These are phyloP conservation scores for Globisporangium sylvaticum DNA, from an alignment of 352 stramenopile species.

Conservation along the genomic window DNA sequence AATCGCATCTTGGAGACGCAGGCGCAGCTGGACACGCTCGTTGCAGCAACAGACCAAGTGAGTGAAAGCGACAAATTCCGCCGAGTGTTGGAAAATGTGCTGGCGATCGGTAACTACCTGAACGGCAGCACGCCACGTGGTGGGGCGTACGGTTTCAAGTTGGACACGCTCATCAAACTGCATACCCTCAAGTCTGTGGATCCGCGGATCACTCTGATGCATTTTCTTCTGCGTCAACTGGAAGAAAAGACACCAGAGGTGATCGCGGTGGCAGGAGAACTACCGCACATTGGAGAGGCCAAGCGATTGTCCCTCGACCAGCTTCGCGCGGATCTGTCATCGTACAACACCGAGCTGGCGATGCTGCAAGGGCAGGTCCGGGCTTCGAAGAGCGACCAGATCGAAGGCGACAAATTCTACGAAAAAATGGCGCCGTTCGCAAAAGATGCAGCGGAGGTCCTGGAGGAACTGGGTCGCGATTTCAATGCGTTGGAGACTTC, in stretches of 20 bases:
- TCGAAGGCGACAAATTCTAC: constrained; percentile 74
- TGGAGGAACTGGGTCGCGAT: constrained; percentile 76
- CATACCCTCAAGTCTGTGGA: constrained; percentile 83
- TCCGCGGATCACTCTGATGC: constrained; percentile 75
- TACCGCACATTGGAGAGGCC: constrained; percentile 72
- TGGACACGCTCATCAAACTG: constrained; percentile 89
- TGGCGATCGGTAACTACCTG: constrained; percentile 92
- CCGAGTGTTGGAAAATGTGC: constrained; percentile 72
- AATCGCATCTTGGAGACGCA: constrained; percentile 79
- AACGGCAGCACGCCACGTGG: constrained; percentile 87
- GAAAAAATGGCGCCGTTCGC: constrained; percentile 79
- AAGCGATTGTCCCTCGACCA: constrained; percentile 83
- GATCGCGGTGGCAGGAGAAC: constrained; percentile 74
- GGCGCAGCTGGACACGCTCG: constrained; percentile 75
- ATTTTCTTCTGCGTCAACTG: constrained; percentile 74
- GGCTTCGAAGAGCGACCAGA: constrained; percentile 70
- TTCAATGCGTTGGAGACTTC: constrained; percentile 66
- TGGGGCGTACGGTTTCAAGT: constrained; percentile 90
- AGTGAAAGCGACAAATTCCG: constrained; percentile 77
- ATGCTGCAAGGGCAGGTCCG: constrained; percentile 84
- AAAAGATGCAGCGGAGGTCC: constrained; percentile 73
- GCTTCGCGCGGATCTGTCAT: constrained; percentile 69
- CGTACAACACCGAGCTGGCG: constrained; percentile 78
- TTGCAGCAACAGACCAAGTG: constrained; percentile 80
- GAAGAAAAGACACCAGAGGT: constrained; percentile 74